Base-by-base conservation (phyloP, 805 yeast species). In the Zygosaccharomyces lentus region DNA sequence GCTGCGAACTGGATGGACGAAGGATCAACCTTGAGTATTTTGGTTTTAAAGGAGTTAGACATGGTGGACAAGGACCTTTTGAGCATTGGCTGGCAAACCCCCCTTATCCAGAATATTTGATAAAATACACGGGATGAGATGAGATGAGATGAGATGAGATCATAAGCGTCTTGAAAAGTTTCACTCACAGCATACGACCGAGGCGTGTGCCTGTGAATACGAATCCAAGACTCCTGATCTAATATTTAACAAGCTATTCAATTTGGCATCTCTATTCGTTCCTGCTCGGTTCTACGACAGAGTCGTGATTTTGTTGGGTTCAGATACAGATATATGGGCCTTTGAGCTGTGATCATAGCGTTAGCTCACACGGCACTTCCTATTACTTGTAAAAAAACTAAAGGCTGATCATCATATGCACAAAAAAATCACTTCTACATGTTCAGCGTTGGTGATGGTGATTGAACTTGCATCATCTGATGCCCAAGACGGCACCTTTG, bases 11-110 rank as follows among this genome's bases (percentile, higher is more conserved):
- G 47, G 29, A 85, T 81, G 8, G 77, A 62, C 1, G 61, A 53
- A 1, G 80, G 77, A 42, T 80, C 76, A 1, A 82, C 89, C 45
- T 72, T 72, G 35, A 83, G 65, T 2, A 84, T 64, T 48, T 67
- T 56, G 0, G 82, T 77, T 12, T 65, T 50, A 26, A 60, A 61
- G 6, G 46, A 12, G n/a, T 10, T 40, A 12, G 37, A 31, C 43
- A 40, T 40, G 16, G 19, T 38, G 9, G 23, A 27, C 23, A 26
- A 10, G n/a, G 16, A 27, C 13, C 41, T 38, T 10, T 38, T 38
- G 34, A 27, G 2, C 41, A 38, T 38, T 15, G 23, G 41, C 41
- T 27, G 34, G 17, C 15, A 24, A 31, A 2, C 17, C 23, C 24
- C 16, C 16, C 25, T 9, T 27, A 4, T 9, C 21, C 26, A 16